Conservation (phyloP, 768 basidiomycete species). For the Panus rudis region DNA sequence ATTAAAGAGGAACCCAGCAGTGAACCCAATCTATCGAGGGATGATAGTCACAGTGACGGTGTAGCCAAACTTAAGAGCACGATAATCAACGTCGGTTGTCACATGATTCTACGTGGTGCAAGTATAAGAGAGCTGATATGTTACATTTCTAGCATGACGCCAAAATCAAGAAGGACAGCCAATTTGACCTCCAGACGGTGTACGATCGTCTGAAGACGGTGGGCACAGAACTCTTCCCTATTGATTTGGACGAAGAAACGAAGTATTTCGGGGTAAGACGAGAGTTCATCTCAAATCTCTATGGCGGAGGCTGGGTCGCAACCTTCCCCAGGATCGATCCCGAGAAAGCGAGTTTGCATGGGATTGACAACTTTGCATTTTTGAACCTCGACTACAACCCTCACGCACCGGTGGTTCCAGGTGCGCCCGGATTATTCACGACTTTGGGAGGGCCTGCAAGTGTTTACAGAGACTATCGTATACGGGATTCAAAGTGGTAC, state of each 20-base stretch:
- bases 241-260: slow-evolving; percentile 7
- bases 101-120: too few species aligned
- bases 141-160: too few species aligned
- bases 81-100: too few species aligned
- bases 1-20: too few species aligned
- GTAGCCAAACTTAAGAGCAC: too few species aligned
- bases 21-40: too few species aligned
- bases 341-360: slow-evolving; percentile 3
- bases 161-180: slow-evolving; percentile 9
- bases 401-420: slow-evolving; percentile 9
- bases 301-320: slow-evolving; percentile 7
- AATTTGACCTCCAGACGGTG: slow-evolving; percentile 5
- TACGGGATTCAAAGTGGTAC: too few species aligned
- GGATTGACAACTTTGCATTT: slow-evolving; percentile 9
- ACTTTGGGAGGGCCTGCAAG: neutral
- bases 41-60: too few species aligned
- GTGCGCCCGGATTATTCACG: slow-evolving; percentile 8
- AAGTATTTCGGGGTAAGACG: slow-evolving; percentile 2
- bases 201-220: slow-evolving; percentile 3
- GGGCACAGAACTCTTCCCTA: slow-evolving; percentile 5
- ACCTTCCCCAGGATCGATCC: slow-evolving; percentile 3
- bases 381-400: slow-evolving; percentile 10
- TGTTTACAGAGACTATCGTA: too few species aligned
- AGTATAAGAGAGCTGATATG: too few species aligned
- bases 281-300: slow-evolving; percentile 8